Evolutionary conservation across 805 yeast species (phyloP), one percentile per base, ranked within the genome.

Genomic region (Pichia thaimueangensis): DNA sequence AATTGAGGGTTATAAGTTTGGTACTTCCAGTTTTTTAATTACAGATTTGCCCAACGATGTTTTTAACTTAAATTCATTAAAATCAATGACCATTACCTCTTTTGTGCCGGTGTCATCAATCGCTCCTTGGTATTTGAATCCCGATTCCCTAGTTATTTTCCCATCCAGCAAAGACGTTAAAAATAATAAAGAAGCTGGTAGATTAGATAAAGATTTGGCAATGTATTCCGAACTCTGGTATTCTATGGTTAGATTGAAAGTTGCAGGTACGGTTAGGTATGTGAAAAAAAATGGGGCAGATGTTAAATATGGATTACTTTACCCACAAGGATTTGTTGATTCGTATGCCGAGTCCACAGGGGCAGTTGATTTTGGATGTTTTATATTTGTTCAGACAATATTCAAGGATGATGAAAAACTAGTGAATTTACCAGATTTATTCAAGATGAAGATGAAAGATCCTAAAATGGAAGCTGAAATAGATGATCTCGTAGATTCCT

Each of bases 51-150:
- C 69, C 3, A 56, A 77, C 15, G 63, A 62, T 24, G 67, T 77
- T 19, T 55, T 64, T 2, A 21, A 37, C 4, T 17, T 41, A n/a
- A 16, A 38, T 10, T 68, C 80, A 0, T 43, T 45, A 4, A 69
- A 80, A 1, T 80, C 82, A 0, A 55, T 87, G 11, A 88, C 82
- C 55, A 65, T 87, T 2, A 52, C 85, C 20, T 86, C 87, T 0
- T 77, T 86, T 47, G 57, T 76, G 7, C 63, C 67, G 5, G 51
- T 56, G n/a, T 52, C 52, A 0, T 53, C 60, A 1, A 52, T 86
- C 2, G 85, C 87, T 0, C 69, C 79, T 6, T 78, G 80, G 57
- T 77, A 71, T 53, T 65, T 78, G 33, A 71, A 73, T 35, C 76
- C 74, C 1, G 89, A 83, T 40, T 63, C 91, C 0, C 67, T 65